phyloP scores from a whole-genome alignment of 495 filamentous ascomycete species.

The Tricharina praecox region DNA sequence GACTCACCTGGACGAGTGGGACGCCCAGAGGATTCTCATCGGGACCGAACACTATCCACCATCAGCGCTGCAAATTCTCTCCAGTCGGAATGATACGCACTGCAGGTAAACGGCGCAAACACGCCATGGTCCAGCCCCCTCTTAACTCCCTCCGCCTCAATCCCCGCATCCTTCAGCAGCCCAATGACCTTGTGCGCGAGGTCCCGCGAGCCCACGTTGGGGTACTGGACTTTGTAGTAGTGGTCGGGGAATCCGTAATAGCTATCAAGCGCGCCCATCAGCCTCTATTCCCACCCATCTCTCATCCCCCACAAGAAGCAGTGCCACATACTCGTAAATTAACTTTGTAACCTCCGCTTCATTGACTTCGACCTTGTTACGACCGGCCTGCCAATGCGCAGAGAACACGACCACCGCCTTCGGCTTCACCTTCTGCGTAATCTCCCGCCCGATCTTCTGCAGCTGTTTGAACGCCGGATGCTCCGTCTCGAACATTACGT shows the following conservation, averaged over 20 bases:
- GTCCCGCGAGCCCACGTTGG: slow-evolving; percentile 47
- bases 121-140: slow-evolving; percentile 67
- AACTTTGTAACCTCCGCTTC: slow-evolving; percentile 49
- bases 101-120: slow-evolving; percentile 14
- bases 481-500: slow-evolving; percentile 51
- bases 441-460: slow-evolving; percentile 53
- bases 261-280: slow-evolving; percentile 27
- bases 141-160: slow-evolving; percentile 45
- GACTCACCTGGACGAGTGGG: slow-evolving; percentile 65
- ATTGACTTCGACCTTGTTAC: slow-evolving; percentile 51
- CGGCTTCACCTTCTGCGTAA: slow-evolving; percentile 62
- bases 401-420: slow-evolving; percentile 74
- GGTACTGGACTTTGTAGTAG: slow-evolving; percentile 49
- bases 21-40: slow-evolving; percentile 57
- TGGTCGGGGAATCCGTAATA: slow-evolving; percentile 61
- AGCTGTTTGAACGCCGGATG: slow-evolving; percentile 64
- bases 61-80: too few relatives aligned
- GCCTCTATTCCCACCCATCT: background rate
- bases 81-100: too few relatives aligned
- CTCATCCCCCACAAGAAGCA: too few relatives aligned
- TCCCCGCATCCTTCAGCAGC: slow-evolving; percentile 41
- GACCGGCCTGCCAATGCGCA: slow-evolving; percentile 61
- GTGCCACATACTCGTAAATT: slow-evolving; percentile 86
- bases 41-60: slow-evolving; percentile 43
- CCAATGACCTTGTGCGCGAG: slow-evolving; percentile 50